Percentiles rank a stretch among this genome's conserved stretches.
Conservation (phyloP, 129 eudicot species). For the carrot (Daucus carota) region DH1_v3.0 NC_030387.2:39195001-39195500, state of each 20-base stretch:
- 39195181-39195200: slow-evolving; percentile 90
- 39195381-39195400: no score
- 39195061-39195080: not conserved
- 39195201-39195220: slow-evolving; percentile 25
- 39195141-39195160: slow-evolving; percentile 92
- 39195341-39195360: not conserved
- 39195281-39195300: not conserved
- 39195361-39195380: not conserved
- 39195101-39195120: slow-evolving; percentile 65
- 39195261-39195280: not conserved
- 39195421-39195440: no score
- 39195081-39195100: slow-evolving; percentile 32
- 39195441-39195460: no score
- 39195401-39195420: no score
- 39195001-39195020: no score
- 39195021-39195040: not conserved
- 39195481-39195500: no score
- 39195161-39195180: slow-evolving; percentile 98
- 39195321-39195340: not conserved
- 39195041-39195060: not conserved
- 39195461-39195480: no score
- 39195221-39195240: not conserved
- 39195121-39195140: slow-evolving; percentile 92
- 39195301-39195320: not conserved
- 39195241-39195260: not conserved